Conservation (phyloP, 1,139 yeast genomes). For the Magnusiomyces suaveolens region DNA sequence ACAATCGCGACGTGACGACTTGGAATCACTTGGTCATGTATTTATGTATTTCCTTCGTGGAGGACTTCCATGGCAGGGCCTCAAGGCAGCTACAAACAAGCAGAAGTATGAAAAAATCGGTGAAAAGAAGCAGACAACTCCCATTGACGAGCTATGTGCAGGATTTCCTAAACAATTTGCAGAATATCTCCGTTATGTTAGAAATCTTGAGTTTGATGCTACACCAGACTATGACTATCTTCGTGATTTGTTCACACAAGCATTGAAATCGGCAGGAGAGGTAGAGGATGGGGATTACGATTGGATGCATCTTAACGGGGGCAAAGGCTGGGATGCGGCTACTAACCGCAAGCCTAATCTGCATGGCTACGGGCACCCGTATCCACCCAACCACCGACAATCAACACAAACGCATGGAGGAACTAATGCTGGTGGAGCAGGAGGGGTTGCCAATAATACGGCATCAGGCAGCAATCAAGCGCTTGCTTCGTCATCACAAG, state of each 20-base stretch:
- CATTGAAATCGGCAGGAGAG: slow-evolving; percentile 61
- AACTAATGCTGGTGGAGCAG: background rate
- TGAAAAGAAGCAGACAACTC: slow-evolving; percentile 92
- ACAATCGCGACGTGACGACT: slow-evolving; percentile 92
- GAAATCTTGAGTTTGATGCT: slow-evolving; percentile 80
- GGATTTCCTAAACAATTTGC: slow-evolving; percentile 85
- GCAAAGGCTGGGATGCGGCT: slow-evolving; percentile 82
- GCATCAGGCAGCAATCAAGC: slow-evolving; percentile 4
- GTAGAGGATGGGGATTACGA: slow-evolving; percentile 80
- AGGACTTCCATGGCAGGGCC: slow-evolving; percentile 96
- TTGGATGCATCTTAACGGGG: slow-evolving; percentile 89
- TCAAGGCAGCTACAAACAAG: slow-evolving; percentile 92
- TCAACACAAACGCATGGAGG: slow-evolving; percentile 2
- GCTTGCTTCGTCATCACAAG: background rate
- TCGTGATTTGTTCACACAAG: slow-evolving; percentile 64
- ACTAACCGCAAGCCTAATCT: slow-evolving; percentile 80
- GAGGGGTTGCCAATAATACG: background rate
- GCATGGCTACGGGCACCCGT: slow-evolving; percentile 80
- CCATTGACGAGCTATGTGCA: slow-evolving; percentile 77
- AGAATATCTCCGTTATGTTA: slow-evolving; percentile 72
- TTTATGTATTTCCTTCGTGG: slow-evolving; percentile 92
- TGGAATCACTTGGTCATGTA: slow-evolving; percentile 92
- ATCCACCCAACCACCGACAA: slow-evolving; percentile 36
- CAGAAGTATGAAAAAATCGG: slow-evolving; percentile 94
- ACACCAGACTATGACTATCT: slow-evolving; percentile 90